Base-by-base conservation (phyloP, 345 rosid species). In the Toxicodendron radicans region DNA sequence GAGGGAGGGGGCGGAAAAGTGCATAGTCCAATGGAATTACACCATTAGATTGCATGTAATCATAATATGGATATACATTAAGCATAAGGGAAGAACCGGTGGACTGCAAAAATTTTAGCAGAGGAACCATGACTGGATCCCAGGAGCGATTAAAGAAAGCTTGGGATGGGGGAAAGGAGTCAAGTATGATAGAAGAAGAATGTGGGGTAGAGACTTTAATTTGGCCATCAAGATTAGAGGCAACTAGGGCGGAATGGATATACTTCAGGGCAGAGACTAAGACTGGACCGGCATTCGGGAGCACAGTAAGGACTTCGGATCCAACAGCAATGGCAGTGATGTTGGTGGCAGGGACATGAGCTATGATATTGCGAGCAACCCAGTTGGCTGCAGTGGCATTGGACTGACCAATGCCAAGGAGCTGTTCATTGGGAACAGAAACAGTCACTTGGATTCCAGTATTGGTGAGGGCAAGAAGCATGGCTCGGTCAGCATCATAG, bases 121-220 rank as follows among this genome's bases (percentile, higher is more conserved):
- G 83, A n/a, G 99, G 97, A 48, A 92, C 92, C 88, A 96, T 86
- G 43, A 92, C 91, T 1, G 97, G 91, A 59, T 92, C 91, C 97
- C 91, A 92, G 13, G 97, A 68, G 56, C 91, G 91, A 78, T 96
- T 96, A 79, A 96, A 96, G 90, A 96, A 96, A 46, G 99, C 98
- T 78, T 96, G 98, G 43, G 99, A 96, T 63, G 99, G 99, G 54
- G 99, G 99, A 79, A 96, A 96, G 2, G 99, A 91, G 75, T 96
- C 97, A 10, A 96, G 88, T 77, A 96, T 96, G 45, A 93, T 92
- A 54, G 94, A 83, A 5, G 99, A 93, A 5, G 99, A 83, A 21
- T 89, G 97, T 0, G 99, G 97, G 0, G 95, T 92, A 0, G 99
- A 92, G 61, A 96, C 97, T 85, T 93, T 96, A 57, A 96, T 87